phyloP scores from a whole-genome alignment of 1,284 basidiomycete species.

The Tilletia caries region DNA sequence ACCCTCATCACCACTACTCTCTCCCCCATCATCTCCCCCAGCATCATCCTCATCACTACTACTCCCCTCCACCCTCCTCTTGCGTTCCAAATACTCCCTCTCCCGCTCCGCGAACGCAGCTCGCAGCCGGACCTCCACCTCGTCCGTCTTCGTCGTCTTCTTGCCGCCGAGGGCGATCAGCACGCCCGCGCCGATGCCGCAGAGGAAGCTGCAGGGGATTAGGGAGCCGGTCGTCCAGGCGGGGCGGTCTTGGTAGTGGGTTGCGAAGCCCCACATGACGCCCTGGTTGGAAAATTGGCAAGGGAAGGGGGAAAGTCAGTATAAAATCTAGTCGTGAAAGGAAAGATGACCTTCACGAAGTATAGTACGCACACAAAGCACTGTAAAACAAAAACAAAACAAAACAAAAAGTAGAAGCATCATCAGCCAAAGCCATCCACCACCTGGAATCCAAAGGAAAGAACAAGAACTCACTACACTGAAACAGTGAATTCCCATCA shows the following conservation, averaged over 20 bases:
- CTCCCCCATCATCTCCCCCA: not conserved
- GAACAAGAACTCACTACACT: slow-evolving; percentile 50
- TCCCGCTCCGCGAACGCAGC: slow-evolving; percentile 25
- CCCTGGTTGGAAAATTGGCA: slow-evolving; percentile 16
- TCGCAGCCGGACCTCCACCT: slow-evolving; percentile 69
- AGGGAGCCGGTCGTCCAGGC: slow-evolving; percentile 64
- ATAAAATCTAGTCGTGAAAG: not conserved
- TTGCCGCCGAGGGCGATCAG: slow-evolving; percentile 75
- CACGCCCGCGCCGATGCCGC: slow-evolving; percentile 74
- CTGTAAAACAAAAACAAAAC: not conserved
- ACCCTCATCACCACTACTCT: not conserved
- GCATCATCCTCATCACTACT: not conserved
- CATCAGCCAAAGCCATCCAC: not conserved
- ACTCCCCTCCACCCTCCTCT: slow-evolving; percentile 2
- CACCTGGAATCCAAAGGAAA: too few relatives aligned
- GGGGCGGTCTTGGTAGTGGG: slow-evolving; percentile 57
- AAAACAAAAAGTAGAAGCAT: not conserved
- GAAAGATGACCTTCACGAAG: not conserved
- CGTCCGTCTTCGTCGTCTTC: slow-evolving; percentile 71
- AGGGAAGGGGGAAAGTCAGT: not conserved
- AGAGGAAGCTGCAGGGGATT: slow-evolving; percentile 72
- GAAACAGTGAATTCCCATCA: slow-evolving; percentile 77
- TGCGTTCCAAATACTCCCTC: slow-evolving; percentile 25
- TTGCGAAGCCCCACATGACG: slow-evolving; percentile 40
- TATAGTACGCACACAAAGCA: not conserved